A percentile compares a stretch with the other conserved stretches of the same genome.
phyloP scores from a whole-genome alignment of 2,329 filamentous ascomycete species.

The Calonectria pteridis region DNA sequence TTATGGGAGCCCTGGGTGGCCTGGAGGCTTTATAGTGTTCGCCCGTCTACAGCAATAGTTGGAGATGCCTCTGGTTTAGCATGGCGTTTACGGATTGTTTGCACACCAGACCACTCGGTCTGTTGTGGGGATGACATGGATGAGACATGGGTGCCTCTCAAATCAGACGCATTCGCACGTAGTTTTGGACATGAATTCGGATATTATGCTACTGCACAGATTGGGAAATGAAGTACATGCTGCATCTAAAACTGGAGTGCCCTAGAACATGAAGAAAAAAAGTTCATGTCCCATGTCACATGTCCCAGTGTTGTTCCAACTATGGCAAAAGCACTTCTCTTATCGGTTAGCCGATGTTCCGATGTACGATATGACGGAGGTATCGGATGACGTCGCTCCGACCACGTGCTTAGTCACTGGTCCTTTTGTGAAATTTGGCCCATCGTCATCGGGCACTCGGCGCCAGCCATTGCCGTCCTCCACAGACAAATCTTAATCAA shows the following conservation, averaged over 20 bases:
- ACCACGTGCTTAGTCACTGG: conserved; percentile 36
- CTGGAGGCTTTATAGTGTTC: conserved; percentile 15
- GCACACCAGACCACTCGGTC: conserved; percentile 1
- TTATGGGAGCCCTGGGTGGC: conserved; percentile 4
- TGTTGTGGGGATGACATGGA: conserved; percentile 18
- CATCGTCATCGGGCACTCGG: conserved; percentile 46
- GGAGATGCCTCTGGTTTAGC: conserved; percentile 26
- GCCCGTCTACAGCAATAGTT: conserved; percentile 13
- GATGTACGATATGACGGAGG: conserved; percentile 10
- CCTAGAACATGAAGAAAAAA: background rate
- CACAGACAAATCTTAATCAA: conserved; percentile 31
- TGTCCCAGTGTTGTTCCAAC: background rate
- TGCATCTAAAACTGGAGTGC: background rate
- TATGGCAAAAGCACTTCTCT: background rate
- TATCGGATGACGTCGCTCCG: conserved; percentile 31
- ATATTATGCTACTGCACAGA: conserved; percentile 21
- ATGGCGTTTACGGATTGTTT: conserved; percentile 30
- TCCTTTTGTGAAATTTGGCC: background rate
- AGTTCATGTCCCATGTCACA: no score
- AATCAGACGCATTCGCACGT: conserved; percentile 15
- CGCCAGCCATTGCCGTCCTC: conserved; percentile 46
- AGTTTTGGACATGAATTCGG: conserved; percentile 23
- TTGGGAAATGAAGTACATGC: conserved; percentile 20
- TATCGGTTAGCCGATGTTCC: background rate
- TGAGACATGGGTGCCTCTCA: conserved; percentile 18